Evolutionary conservation across 345 rosid genomes (phyloP).

Genomic region (Bruguiera parviflora): DNA sequence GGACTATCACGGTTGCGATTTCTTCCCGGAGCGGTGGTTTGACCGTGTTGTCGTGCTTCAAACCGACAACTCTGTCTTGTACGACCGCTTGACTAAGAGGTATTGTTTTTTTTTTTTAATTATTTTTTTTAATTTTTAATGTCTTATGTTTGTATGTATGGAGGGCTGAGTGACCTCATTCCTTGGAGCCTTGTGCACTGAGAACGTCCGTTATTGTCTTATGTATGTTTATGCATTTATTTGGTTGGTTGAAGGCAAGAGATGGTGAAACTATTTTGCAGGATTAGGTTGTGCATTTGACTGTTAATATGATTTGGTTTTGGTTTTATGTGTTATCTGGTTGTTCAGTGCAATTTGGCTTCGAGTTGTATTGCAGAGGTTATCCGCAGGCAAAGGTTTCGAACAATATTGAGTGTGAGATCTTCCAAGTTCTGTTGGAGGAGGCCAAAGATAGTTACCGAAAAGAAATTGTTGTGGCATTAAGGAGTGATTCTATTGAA

Average conservation of each 20-base stretch:
- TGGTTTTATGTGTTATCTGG: background rate
- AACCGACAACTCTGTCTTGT: slow-evolving; percentile 65
- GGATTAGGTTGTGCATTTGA: too few species aligned
- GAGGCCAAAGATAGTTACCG: slow-evolving; percentile 79
- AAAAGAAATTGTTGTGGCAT: slow-evolving; percentile 51
- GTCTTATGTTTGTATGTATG: too few species aligned
- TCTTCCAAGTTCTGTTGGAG: slow-evolving; percentile 68
- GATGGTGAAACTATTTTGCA: too few species aligned
- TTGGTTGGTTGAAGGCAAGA: too few species aligned
- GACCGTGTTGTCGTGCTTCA: slow-evolving; percentile 82
- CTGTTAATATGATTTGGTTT: too few species aligned
- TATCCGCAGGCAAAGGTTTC: slow-evolving; percentile 62
- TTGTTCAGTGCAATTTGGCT: background rate
- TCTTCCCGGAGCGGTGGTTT: slow-evolving; percentile 86
- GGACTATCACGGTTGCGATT: slow-evolving; percentile 91
- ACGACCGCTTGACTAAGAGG: slow-evolving; percentile 80
- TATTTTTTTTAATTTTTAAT: too few species aligned
- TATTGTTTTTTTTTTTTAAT: slow-evolving; percentile 9
- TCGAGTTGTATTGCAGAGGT: slow-evolving; percentile 43
- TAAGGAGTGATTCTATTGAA: slow-evolving; percentile 61
- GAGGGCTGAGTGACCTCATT: too few species aligned
- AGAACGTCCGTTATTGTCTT: too few species aligned
- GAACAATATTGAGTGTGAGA: slow-evolving; percentile 84
- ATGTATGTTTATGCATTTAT: too few species aligned
- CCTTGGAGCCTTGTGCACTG: too few species aligned